phyloP scores from a whole-genome alignment of 2,329 filamentous ascomycete genomes.

The Pseudocercospora eumusae region DNA sequence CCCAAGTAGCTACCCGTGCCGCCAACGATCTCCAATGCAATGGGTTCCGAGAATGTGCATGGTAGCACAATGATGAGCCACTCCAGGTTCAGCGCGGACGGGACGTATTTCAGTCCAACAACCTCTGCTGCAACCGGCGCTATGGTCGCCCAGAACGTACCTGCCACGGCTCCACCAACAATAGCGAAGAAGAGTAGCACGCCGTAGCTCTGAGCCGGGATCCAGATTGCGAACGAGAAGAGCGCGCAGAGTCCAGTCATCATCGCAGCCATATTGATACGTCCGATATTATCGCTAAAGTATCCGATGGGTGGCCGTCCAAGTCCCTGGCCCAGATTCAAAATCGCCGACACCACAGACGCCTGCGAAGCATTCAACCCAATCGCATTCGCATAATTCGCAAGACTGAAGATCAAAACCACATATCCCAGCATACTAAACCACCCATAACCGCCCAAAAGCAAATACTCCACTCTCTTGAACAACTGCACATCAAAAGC shows the following conservation, averaged over 20 bases:
- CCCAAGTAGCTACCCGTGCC: slow-evolving; percentile 56
- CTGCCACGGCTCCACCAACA: slow-evolving; percentile 65
- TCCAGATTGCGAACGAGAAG: slow-evolving; percentile 71
- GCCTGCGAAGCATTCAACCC: slow-evolving; percentile 68
- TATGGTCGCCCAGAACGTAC: slow-evolving; percentile 67
- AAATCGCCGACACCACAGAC: slow-evolving; percentile 69
- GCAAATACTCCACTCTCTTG: slow-evolving; percentile 61
- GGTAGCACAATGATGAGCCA: slow-evolving; percentile 73
- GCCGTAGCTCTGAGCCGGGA: slow-evolving; percentile 66
- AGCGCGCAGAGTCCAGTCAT: slow-evolving; percentile 66
- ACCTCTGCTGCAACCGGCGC: slow-evolving; percentile 73
- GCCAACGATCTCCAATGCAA: slow-evolving; percentile 56
- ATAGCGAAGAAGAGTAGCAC: slow-evolving; percentile 72
- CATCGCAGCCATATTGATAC: slow-evolving; percentile 67
- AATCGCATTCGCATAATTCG: slow-evolving; percentile 69
- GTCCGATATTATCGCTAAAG: slow-evolving; percentile 68
- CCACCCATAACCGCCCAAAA: slow-evolving; percentile 67
- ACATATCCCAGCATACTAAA: slow-evolving; percentile 74
- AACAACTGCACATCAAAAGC: slow-evolving; percentile 68
- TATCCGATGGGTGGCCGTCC: slow-evolving; percentile 73
- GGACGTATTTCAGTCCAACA: slow-evolving; percentile 67
- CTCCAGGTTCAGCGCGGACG: slow-evolving; percentile 67
- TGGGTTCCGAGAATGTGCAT: slow-evolving; percentile 63
- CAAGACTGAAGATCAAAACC: slow-evolving; percentile 73
- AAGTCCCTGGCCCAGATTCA: slow-evolving; percentile 67